Base-by-base conservation (phyloP, 495 filamentous ascomycete genomes). In the Hyaloscypha hepaticicola region DNA sequence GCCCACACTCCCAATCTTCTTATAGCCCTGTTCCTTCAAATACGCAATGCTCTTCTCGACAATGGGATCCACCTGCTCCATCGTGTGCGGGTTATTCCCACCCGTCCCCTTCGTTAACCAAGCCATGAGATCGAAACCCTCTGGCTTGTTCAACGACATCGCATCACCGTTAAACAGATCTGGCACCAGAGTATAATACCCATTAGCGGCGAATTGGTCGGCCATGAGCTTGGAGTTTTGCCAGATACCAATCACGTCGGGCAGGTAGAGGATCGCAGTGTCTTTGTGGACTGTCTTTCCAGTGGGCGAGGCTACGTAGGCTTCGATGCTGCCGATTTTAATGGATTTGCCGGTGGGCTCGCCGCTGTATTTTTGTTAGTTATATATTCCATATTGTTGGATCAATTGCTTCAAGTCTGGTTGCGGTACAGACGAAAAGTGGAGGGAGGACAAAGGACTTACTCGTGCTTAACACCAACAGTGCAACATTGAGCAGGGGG, bases 121-220 rank as follows among this genome's bases (percentile, higher is more conserved):
- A 1, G 58, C 65, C 53, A 75, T 72, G 31, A 94, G 63, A 67
- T 90, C 80, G 69, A 86, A 88, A 68, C 76, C 85, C 33, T 69
- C 77, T 1, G 82, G 75, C 1, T 80, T 78, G 77, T 89, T 87
- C 57, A 87, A 69, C 19, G 70, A 61, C 69, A 91, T 71, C 19
- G 85, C 69, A 69, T 96, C 89, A 57, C 90, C 91, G 49, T 87
- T 81, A 80, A 94, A 91, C 64, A 89, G 77, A 73, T 96, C 92
- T 62, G 90, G 83, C 68, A 96, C 79, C 25, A 93, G 74, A 51
- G 86, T 86, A 24, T 90, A 81, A 75, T 93, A 96, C 50, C 92
- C 92, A 72, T 90, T 89, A 70, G 85, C 87, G 63, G 92, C 92
- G 66, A 83, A 91, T 73, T 91, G 88, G 78, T 96, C 92, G 63